Evolutionary conservation across 495 filamentous ascomycete species (phyloP), one percentile per base, ranked within the genome.

Genomic region (Penicillium verhagenii): DNA sequence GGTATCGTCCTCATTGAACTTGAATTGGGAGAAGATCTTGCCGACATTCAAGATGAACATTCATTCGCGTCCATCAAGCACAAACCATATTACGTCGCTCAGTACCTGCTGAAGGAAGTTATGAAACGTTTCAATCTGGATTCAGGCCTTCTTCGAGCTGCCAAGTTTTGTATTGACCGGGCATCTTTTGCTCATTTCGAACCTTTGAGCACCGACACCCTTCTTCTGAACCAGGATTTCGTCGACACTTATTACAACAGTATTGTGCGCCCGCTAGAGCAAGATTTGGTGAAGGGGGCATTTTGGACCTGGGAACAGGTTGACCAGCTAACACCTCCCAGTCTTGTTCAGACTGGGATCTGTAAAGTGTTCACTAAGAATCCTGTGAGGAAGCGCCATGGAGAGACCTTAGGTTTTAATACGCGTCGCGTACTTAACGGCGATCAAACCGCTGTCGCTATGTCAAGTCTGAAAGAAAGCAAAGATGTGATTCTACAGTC

Each of bases 231-330:
- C 28, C 58, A 39, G 24, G 48, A 39, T 4, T 60, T 60, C 26
- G 23, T 56, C n/a, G 38, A 52, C 28, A n/a, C 42, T n/a, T 60
- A 52, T 31, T 60, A 60, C 25, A 38, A 39, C 9, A 49, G 35
- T 6, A 35, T 31, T 31, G 53, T 60, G 1, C 26, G 53, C 6
- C 58, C 58, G 14, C 20, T 60, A 29, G 58, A 60, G 31, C 46
- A 60, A 2, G 58, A 60, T 40, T 43, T 60, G 2, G 58, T 60
- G 2, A 48, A 38, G 13, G 58, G 58, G 11, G 58, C 53, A 10
- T 47, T 49, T 21, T 60, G 53, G 58, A 60, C 53, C 8, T 60
- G 53, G 58, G 50, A 52, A 10, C 47, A 60, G 29, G 54, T 49
- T 9, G 35, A 57, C 26, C 9, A 47, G 10, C n/a, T 47, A 13